Conservation (phyloP, 2,329 filamentous ascomycete genomes). For the Sclerotinia glacialis region DNA sequence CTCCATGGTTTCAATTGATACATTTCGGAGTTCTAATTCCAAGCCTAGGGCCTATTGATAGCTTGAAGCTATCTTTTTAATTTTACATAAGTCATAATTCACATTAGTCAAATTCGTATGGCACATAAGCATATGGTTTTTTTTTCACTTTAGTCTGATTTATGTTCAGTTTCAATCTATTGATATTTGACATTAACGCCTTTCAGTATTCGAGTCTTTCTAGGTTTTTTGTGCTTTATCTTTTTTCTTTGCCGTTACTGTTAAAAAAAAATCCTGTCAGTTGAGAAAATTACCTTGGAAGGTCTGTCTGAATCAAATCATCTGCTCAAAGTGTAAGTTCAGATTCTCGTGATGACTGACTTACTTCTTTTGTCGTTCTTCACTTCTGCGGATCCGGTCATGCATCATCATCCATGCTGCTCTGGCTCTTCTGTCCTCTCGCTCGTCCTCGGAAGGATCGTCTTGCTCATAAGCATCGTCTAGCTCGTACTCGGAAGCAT, state of each 20-base stretch:
- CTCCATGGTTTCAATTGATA: no score
- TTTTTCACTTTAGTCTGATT: neutral
- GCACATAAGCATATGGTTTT: neutral
- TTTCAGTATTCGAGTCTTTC: neutral
- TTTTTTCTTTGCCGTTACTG: neutral
- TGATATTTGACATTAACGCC: neutral
- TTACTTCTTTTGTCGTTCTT: neutral
- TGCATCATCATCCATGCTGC: no score
- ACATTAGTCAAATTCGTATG: neutral
- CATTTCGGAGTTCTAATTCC: neutral
- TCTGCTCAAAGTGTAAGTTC: neutral
- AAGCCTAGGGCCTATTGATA: neutral
- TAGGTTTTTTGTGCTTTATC: neutral
- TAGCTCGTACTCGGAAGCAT: no score
- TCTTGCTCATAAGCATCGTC: neutral
- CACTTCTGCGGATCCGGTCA: neutral
- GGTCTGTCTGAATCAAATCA: neutral
- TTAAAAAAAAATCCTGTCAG: no score
- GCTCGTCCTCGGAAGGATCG: no score
- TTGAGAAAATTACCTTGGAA: neutral
- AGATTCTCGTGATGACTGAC: neutral
- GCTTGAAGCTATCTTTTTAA: neutral
- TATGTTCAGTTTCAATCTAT: neutral
- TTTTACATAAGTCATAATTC: neutral
- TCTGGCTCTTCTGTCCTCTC: no score